These are phyloP conservation scores for Leccinum sublutescens DNA, from an alignment of 768 basidiomycete genomes.

Conservation along the genomic window DNA sequence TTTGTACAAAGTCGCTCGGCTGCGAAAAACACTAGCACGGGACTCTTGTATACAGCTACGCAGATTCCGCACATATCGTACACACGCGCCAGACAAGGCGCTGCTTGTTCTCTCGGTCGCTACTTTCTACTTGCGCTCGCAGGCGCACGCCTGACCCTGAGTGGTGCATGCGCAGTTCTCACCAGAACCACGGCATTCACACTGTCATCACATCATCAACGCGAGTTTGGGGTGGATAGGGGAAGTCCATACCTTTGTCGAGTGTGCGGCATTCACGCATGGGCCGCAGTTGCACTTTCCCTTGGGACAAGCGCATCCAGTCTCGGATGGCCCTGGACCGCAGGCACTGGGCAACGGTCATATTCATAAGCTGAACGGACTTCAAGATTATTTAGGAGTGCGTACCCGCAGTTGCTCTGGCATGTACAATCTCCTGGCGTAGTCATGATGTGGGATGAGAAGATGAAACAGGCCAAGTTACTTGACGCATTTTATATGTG, in stretches of 20 bases:
- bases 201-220: slow-evolving; percentile 7
- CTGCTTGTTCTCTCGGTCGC: slow-evolving; percentile 10
- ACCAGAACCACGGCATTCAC: slow-evolving; percentile 22
- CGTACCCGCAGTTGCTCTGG: slow-evolving; percentile 29
- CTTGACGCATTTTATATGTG: background rate
- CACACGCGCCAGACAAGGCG: slow-evolving; percentile 1
- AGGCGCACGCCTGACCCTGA: slow-evolving; percentile 14
- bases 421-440: slow-evolving; percentile 25
- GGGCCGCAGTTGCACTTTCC: slow-evolving; percentile 30
- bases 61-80: background rate
- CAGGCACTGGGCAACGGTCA: slow-evolving; percentile 26
- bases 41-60: background rate
- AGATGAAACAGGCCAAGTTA: background rate
- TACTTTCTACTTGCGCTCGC: slow-evolving; percentile 17
- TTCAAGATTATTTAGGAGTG: background rate
- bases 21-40: background rate
- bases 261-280: slow-evolving; percentile 31
- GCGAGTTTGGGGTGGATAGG: background rate
- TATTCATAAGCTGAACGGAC: background rate
- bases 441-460: slow-evolving; percentile 19
- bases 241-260: slow-evolving; percentile 16
- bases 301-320: slow-evolving; percentile 21
- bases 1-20: slow-evolving; percentile 12
- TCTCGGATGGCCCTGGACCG: slow-evolving; percentile 24
- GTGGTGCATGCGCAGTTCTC: slow-evolving; percentile 18